Evolutionary conservation across 257 asterid genomes (phyloP), one percentile per base, ranked within the genome.

Genomic region (Scutellaria barbata): DNA sequence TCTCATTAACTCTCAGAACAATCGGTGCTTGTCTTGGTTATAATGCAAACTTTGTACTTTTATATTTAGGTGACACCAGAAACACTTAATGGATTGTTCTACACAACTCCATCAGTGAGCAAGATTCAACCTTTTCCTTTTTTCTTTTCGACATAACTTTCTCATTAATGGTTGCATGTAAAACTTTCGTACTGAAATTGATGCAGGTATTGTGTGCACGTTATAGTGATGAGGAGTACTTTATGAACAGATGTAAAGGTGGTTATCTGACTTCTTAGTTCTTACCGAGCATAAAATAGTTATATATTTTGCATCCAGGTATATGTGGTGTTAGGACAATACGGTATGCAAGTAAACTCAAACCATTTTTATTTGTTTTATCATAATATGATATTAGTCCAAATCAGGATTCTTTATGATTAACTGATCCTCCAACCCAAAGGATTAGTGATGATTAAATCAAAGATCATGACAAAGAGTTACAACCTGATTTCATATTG

Each of bases 171-270:
- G 51, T 59, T 66, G 64, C 25, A 13, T 78, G 78, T 46, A 22
- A 39, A 74, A 74, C 58, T 62, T 30, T 50, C 12, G 14, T 46
- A 47, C 8, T 52, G 48, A 3, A 52, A 52, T 47, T 71, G 37
- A 67, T 77, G 80, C 81, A 91, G 97, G 88, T 92, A 51, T 63
- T 92, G 40, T 92, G 97, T 70, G 86, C 93, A 53, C 95, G 89
- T 59, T 92, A 89, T 57, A 86, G 89, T 71, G 96, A 95, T 61
- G 90, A 89, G 79, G 98, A 95, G 47, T 95, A 91, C 73, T 80
- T 95, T 66, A 76, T 70, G 69, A 81, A 83, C 72, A 84, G 99
- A 85, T 91, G 98, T 84, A 79, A 74, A 85, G 99, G 99, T 91
- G 61, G 70, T 69, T 68, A 62, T 53, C 65, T 56, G 41, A 43